phyloP scores from a whole-genome alignment of 2,329 filamentous ascomycete genomes.

The Thermothelomyces thermophilus region DNA sequence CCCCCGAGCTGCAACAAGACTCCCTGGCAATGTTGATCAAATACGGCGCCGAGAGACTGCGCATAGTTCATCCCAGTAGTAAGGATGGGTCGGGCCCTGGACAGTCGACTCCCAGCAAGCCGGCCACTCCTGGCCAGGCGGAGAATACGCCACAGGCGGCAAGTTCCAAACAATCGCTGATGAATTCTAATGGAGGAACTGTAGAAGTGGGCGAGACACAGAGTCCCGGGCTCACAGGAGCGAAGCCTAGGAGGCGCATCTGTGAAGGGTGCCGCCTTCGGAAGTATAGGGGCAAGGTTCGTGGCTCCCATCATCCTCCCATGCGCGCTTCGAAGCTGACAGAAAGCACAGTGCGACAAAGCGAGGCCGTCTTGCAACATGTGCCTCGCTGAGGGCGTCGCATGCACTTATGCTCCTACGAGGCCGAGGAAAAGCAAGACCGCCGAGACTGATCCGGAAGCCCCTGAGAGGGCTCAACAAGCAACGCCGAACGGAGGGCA shows the following conservation, averaged over 20 bases:
- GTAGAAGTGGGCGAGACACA: background rate
- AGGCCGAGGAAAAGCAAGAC: constrained; percentile 21
- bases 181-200: constrained; percentile 16
- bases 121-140: constrained; percentile 14
- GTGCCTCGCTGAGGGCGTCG: constrained; percentile 29
- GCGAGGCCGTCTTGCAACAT: constrained; percentile 35
- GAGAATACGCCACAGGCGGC: background rate
- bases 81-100: constrained; percentile 29
- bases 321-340: constrained; percentile 16
- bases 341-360: constrained; percentile 33
- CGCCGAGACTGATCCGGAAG: constrained; percentile 14
- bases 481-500: constrained; percentile 19
- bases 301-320: background rate
- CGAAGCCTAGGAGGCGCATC: constrained; percentile 28
- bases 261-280: constrained; percentile 34
- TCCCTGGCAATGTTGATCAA: constrained; percentile 51
- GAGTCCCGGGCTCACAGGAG: constrained; percentile 1
- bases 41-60: constrained; percentile 51
- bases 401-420: constrained; percentile 36
- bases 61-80: constrained; percentile 49
- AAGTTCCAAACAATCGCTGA: constrained; percentile 27
- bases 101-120: constrained; percentile 22
- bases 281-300: constrained; percentile 33
- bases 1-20: constrained; percentile 47
- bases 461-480: background rate